These are phyloP conservation scores for Komagataea norvegica DNA, from an alignment of 1,139 yeast genomes.

Conservation along the genomic window DNA sequence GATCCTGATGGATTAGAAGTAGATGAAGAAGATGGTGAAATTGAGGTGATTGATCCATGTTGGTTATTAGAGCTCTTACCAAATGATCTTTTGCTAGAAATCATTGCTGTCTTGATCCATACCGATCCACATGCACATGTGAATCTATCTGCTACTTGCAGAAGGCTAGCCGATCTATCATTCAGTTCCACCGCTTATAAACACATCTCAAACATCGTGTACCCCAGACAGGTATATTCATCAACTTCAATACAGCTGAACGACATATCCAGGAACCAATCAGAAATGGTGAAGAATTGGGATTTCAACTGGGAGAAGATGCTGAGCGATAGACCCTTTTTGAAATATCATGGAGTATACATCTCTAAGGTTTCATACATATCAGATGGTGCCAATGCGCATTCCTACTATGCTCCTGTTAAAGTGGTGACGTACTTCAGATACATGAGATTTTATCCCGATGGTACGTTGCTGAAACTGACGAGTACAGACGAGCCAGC, in stretches of 20 bases:
- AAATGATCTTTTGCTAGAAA: slow-evolving; percentile 54
- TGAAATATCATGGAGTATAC: slow-evolving; percentile 79
- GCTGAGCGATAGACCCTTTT: slow-evolving; percentile 56
- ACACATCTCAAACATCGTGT: slow-evolving; percentile 49
- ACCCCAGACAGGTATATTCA: slow-evolving; percentile 52
- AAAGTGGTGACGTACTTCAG: slow-evolving; percentile 85
- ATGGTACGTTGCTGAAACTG: slow-evolving; percentile 68
- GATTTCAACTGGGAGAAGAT: slow-evolving; percentile 50
- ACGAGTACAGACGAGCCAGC: slow-evolving; percentile 65
- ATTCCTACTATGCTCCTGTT: slow-evolving; percentile 67
- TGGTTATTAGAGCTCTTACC: slow-evolving; percentile 57
- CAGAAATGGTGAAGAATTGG: slow-evolving; percentile 43
- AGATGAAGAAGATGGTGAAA: slow-evolving; percentile 33
- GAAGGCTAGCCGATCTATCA: slow-evolving; percentile 57
- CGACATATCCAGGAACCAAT: slow-evolving; percentile 40
- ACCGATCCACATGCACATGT: slow-evolving; percentile 65
- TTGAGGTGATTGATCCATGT: slow-evolving; percentile 36
- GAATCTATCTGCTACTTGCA: slow-evolving; percentile 57
- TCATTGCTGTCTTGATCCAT: slow-evolving; percentile 50
- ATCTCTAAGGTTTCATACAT: slow-evolving; percentile 81
- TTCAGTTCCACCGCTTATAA: slow-evolving; percentile 56
- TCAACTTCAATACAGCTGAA: slow-evolving; percentile 34
- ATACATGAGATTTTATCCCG: slow-evolving; percentile 73
- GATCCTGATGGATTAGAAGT: slow-evolving; percentile 26
- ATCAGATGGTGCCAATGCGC: slow-evolving; percentile 70